Percentiles rank a stretch among this genome's conserved stretches.
Evolutionary conservation across 192 early-diverging fungal species (phyloP).

Genomic region (Phlyctochytrium bullatum): DNA sequence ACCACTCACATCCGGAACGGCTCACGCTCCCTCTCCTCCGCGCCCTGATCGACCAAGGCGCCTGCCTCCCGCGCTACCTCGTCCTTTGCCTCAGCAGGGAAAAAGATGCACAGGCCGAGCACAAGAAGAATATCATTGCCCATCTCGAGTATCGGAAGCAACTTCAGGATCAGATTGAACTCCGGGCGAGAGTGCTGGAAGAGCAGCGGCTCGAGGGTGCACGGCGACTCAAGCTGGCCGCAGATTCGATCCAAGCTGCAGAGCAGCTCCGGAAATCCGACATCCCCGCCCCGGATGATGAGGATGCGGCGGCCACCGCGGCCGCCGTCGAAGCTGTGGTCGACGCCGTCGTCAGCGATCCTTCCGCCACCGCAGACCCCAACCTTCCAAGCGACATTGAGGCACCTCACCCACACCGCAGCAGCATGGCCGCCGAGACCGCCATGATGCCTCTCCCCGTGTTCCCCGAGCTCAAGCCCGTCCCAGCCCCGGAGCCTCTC

Average conservation of each 20-base stretch:
- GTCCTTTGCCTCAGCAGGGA: slow-evolving; percentile 16
- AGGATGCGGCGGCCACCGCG: background rate
- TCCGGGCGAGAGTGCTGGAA: slow-evolving; percentile 22
- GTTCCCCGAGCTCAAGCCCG: slow-evolving; percentile 7
- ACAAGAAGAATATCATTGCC: slow-evolving; percentile 9
- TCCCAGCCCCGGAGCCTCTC: slow-evolving; percentile 13
- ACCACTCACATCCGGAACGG: background rate
- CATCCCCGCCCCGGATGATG: background rate
- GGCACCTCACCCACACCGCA: background rate
- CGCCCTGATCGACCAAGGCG: slow-evolving; percentile 1
- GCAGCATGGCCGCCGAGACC: background rate
- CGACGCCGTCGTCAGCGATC: background rate
- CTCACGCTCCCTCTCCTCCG: background rate
- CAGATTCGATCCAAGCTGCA: background rate
- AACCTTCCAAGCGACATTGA: background rate
- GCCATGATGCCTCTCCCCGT: slow-evolving; percentile 22
- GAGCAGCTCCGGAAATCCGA: background rate
- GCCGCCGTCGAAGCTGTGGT: slow-evolving; percentile 5
- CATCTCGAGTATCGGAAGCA: slow-evolving; percentile 1
- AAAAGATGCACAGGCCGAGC: slow-evolving; percentile 1
- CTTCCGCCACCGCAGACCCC: background rate
- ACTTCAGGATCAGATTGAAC: slow-evolving; percentile 13
- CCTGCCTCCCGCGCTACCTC: slow-evolving; percentile 9
- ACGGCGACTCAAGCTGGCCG: background rate
- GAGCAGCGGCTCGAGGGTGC: slow-evolving; percentile 8